A percentile compares a stretch with the other conserved stretches of the same genome.
phyloP scores from a whole-genome alignment of 805 yeast species.

The Candida alai region DNA sequence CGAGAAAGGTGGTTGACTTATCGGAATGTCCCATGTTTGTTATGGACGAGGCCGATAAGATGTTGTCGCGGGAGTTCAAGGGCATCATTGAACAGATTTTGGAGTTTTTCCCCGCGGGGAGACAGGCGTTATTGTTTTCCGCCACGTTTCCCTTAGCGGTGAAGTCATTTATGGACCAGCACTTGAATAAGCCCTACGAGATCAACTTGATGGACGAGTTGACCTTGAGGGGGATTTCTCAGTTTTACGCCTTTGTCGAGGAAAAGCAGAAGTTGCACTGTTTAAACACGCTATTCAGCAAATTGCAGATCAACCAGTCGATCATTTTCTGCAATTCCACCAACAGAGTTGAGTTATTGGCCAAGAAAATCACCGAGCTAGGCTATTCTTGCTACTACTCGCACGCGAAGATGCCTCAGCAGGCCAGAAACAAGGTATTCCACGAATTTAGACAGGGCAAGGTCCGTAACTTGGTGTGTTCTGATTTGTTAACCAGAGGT shows the following conservation, averaged over 20 bases:
- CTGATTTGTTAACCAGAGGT: constrained; percentile 95
- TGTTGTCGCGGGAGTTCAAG: constrained; percentile 87
- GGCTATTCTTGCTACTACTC: constrained; percentile 96
- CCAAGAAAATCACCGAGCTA: constrained; percentile 92
- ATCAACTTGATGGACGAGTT: constrained; percentile 97
- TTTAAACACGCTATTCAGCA: constrained; percentile 88
- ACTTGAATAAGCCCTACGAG: constrained; percentile 87
- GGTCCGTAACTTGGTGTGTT: constrained; percentile 94
- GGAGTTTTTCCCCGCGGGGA: constrained; percentile 62
- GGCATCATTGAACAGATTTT: constrained; percentile 83
- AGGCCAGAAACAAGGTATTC: constrained; percentile 95
- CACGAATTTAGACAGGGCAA: constrained; percentile 98
- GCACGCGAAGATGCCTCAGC: constrained; percentile 97
- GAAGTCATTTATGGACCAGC: constrained; percentile 86
- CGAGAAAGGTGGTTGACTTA: constrained; percentile 82
- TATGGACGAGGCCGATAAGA: constrained; percentile 99
- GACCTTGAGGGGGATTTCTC: constrained; percentile 93
- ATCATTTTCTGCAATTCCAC: constrained; percentile 97
- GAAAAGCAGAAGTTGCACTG: constrained; percentile 95
- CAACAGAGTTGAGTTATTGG: constrained; percentile 90
- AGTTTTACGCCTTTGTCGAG: constrained; percentile 97
- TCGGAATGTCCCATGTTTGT: constrained; percentile 83
- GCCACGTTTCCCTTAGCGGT: constrained; percentile 97
- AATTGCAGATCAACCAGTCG: constrained; percentile 92
- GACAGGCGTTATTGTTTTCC: constrained; percentile 82